phyloP scores from a whole-genome alignment of 768 basidiomycete species.

The Tylopilus cervinicoccineus region DNA sequence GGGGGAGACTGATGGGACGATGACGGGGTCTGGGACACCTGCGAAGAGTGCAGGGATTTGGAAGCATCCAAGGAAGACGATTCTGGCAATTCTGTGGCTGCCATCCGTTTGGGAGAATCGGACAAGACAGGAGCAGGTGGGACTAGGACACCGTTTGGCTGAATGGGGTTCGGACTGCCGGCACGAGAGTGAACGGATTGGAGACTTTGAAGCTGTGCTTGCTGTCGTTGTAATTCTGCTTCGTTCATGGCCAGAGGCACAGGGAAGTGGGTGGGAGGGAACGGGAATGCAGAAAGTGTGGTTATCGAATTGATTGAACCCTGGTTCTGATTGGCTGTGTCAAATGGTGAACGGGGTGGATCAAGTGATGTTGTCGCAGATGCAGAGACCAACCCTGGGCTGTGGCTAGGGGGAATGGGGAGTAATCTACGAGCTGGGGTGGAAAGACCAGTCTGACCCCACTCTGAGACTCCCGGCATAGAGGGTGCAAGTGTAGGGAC shows the following conservation, averaged over 20 bases:
- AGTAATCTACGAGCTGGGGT: constrained; percentile 19
- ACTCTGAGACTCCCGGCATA: constrained; percentile 22
- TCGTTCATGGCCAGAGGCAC: constrained; percentile 42
- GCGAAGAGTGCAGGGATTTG: constrained; percentile 6
- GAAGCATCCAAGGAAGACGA: not conserved
- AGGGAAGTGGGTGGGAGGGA: constrained; percentile 70
- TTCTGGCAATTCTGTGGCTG: constrained; percentile 5
- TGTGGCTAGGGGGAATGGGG: constrained; percentile 19
- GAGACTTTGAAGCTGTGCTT: constrained; percentile 21
- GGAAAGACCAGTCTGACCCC: constrained; percentile 25
- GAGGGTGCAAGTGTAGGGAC: not conserved
- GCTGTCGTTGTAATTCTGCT: constrained; percentile 24
- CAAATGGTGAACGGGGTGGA: constrained; percentile 26
- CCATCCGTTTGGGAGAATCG: constrained; percentile 21
- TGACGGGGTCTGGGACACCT: constrained; percentile 2
- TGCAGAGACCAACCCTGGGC: constrained; percentile 9
- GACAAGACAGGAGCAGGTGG: constrained; percentile 12
- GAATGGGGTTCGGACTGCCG: constrained; percentile 13
- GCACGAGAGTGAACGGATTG: constrained; percentile 14
- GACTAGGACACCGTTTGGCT: not conserved
- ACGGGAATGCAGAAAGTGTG: constrained; percentile 69
- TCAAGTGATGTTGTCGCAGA: constrained; percentile 10
- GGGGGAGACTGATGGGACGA: constrained; percentile 2
- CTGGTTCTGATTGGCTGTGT: constrained; percentile 16
- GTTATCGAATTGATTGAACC: constrained; percentile 48